Evolutionary conservation across 2,329 filamentous ascomycete genomes (phyloP).

Genomic region (Curvularia spicifera): DNA sequence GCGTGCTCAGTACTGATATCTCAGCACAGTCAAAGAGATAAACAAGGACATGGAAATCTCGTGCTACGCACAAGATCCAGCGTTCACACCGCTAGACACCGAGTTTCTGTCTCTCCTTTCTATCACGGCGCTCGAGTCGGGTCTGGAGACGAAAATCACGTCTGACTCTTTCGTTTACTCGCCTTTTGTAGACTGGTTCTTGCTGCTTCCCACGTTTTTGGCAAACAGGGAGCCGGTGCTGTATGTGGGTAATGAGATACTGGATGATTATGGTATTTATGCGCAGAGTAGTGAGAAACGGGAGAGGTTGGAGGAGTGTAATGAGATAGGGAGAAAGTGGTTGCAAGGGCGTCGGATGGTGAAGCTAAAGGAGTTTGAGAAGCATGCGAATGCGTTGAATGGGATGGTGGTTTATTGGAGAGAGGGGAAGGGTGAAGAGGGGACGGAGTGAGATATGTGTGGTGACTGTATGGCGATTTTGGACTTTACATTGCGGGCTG

Average conservation of each 20-base stretch:
- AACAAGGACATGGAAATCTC: conserved; percentile 8
- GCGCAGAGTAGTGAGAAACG: conserved; percentile 35
- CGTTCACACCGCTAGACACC: conserved; percentile 43
- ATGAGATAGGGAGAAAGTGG: conserved; percentile 38
- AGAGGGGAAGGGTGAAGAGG: background rate
- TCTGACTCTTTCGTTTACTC: conserved; percentile 40
- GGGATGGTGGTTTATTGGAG: conserved; percentile 44
- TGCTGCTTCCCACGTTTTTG: conserved; percentile 43
- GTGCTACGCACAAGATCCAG: conserved; percentile 47
- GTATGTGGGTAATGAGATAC: conserved; percentile 49
- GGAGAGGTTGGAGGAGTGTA: conserved; percentile 35
- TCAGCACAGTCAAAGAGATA: background rate
- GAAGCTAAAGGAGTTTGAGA: conserved; percentile 37
- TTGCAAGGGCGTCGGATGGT: conserved; percentile 22
- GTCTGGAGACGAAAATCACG: conserved; percentile 32
- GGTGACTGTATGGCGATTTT: no score
- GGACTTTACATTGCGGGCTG: no score
- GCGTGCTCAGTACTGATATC: background rate
- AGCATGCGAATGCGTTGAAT: conserved; percentile 41
- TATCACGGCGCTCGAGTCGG: conserved; percentile 22
- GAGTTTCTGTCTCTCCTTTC: conserved; percentile 35
- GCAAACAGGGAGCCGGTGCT: conserved; percentile 37
- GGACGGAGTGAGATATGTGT: background rate
- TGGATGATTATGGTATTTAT: conserved; percentile 36
- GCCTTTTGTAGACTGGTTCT: conserved; percentile 48